Base-by-base conservation (phyloP, 768 basidiomycete genomes). In the Pleurotus salmoneostramineus region DNA sequence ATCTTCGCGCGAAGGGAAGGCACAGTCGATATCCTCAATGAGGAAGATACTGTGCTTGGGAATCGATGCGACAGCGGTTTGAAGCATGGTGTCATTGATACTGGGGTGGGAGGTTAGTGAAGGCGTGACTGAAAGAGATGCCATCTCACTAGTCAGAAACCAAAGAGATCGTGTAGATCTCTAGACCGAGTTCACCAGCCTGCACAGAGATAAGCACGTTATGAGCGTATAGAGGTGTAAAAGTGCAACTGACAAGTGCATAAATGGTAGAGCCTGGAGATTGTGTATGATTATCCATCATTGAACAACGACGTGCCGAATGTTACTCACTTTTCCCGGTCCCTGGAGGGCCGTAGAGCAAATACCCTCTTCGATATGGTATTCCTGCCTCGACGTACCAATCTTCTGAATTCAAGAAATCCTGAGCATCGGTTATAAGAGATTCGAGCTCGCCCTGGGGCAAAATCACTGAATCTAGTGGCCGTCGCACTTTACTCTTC, bases 91-190 rank as follows among this genome's bases (percentile, higher is more conserved):
- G 59, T 85, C 83, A 58, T 83, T 78, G 50, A 84, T 74, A 34
- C 80, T 81, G 59, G 31, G 32, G 7, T 11, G 17, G 21, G 17
- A 21, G 3, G 50, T n/a, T 5, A 32, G 8, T 1, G 51, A 6
- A 32, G 2, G 36, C 12, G 40, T 32, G 46, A 48, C 17, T 42
- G 59, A 1, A 40, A 3, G 68, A 27, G 21, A 27, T 27, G 21
- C 3, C 3, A 27, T 27, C 76, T 36, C 64, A 83, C 81, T 74
- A 76, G 47, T 69, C 66, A 12, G 80, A 74, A 0, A 81, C 74
- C 0, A 84, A 69, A 0, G 82, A 82, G n/a, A 86, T 63, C 0
- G 80, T 72, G 64, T 91, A 95, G 56, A 96, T 93, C 69, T 95
- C 91, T 15, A 96, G 77, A 3, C 85, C 83, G 7, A 95, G 75